phyloP scores from a whole-genome alignment of 2,329 filamentous ascomycete species.

The Pseudogymnoascus sp. region DNA sequence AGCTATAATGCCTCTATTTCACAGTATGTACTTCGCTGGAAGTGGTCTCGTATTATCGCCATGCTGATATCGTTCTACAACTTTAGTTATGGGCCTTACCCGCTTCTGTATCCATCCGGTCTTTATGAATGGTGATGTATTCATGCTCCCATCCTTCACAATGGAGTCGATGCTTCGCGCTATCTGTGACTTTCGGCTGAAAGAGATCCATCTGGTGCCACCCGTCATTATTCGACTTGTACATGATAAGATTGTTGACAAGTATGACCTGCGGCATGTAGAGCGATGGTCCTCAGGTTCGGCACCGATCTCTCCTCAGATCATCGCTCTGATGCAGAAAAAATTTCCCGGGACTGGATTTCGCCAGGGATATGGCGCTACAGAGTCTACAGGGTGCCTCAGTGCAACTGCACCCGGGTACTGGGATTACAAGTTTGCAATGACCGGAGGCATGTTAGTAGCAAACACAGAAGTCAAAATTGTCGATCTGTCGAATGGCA shows the following conservation, averaged over 20 bases:
- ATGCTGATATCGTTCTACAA: not conserved
- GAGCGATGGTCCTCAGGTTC: slow-evolving; percentile 51
- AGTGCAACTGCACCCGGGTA: slow-evolving; percentile 53
- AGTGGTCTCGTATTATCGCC: not conserved
- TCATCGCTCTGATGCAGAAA: slow-evolving; percentile 45
- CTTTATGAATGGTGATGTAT: slow-evolving; percentile 54
- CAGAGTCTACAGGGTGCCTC: slow-evolving; percentile 54
- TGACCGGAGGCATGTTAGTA: slow-evolving; percentile 46
- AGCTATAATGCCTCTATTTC: slow-evolving; percentile 51
- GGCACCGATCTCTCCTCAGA: slow-evolving; percentile 47
- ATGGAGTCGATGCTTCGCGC: slow-evolving; percentile 48
- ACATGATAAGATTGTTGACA: slow-evolving; percentile 42
- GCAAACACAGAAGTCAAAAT: slow-evolving; percentile 53
- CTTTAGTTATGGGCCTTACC: not conserved
- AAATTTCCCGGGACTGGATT: slow-evolving; percentile 52
- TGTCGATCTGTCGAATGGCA: slow-evolving; percentile 42
- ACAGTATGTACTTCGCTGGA: slow-evolving; percentile 31
- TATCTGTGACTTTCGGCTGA: slow-evolving; percentile 42
- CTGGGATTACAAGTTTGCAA: slow-evolving; percentile 48
- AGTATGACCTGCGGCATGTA: slow-evolving; percentile 49
- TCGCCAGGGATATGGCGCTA: slow-evolving; percentile 62
- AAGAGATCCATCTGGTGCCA: slow-evolving; percentile 49
- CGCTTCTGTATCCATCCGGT: slow-evolving; percentile 33
- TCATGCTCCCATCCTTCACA: slow-evolving; percentile 56
- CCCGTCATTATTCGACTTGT: slow-evolving; percentile 54